These are phyloP conservation scores for Pisolithus marmoratus DNA, from an alignment of 768 basidiomycete genomes.

Conservation along the genomic window DNA sequence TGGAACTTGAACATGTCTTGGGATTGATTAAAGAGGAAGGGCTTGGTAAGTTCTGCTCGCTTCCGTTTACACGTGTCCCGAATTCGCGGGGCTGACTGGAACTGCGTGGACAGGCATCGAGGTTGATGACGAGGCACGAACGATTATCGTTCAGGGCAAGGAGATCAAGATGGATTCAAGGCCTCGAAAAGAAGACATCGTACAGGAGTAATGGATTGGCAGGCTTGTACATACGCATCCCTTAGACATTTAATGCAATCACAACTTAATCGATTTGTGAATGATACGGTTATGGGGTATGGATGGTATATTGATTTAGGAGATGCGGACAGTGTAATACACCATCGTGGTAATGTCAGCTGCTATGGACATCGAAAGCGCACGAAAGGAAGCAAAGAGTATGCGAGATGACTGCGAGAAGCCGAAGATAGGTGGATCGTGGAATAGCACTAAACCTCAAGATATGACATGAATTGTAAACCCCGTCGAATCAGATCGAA, in stretches of 20 bases:
- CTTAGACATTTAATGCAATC: neutral
- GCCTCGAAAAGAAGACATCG: slow-evolving; percentile 95
- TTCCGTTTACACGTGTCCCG: neutral
- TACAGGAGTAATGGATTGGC: slow-evolving; percentile 51
- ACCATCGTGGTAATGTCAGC: neutral
- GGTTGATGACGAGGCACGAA: slow-evolving; percentile 79
- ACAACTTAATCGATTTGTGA: neutral
- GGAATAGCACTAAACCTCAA: neutral
- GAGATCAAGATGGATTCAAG: slow-evolving; percentile 69
- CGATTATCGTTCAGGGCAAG: slow-evolving; percentile 74
- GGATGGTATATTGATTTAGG: neutral
- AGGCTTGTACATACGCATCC: neutral
- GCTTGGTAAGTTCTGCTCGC: slow-evolving; percentile 44
- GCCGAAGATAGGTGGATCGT: too few relatives aligned
- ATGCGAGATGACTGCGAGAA: slow-evolving; percentile 17
- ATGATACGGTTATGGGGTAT: neutral
- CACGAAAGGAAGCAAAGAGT: neutral
- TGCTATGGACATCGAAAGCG: neutral
- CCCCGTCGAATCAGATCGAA: too few relatives aligned
- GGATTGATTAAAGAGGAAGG: slow-evolving; percentile 86
- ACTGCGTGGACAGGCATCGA: slow-evolving; percentile 53
- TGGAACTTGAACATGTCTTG: slow-evolving; percentile 91
- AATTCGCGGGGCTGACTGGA: neutral
- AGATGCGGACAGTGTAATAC: neutral
- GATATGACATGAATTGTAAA: neutral